Base-by-base conservation (phyloP, 371 early-diverging fungal species). In the Lichtheimia hyalospora region DNA sequence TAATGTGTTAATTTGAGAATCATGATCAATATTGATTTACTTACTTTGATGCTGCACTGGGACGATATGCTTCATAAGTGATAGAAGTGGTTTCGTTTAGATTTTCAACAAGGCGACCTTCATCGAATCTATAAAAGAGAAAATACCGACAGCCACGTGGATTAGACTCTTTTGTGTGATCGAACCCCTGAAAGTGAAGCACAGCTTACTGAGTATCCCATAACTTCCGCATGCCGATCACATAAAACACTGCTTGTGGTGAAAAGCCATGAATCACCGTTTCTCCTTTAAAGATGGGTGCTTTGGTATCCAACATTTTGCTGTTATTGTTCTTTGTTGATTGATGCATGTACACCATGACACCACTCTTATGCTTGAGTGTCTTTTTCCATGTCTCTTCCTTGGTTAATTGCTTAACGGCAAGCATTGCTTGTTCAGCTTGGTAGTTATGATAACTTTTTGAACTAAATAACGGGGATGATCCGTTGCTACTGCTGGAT, bases 191-290 rank as follows among this genome's bases (percentile, higher is more conserved):
- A 46, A 46, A 46, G 21, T 6, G 21, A 46, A 18, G 21, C n/a
- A 46, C 46, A 34, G 5, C 70, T 67, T 66, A 80, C 81, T 74
- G 60, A 40, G 68, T 65, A 69, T 87, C 87, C 85, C 85, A 87
- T 15, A 87, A 61, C 52, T 84, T 85, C 34, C 89, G 69, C 68
- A 84, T 85, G n/a, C 85, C 86, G 56, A 89, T 83, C 13, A 87
- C 82, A 20, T 86, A 81, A 60, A 88, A 87, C 28, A 89, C 81
- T 14, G 87, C 78, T 49, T 87, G 86, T 2, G 89, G 88, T 13
- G 82, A 68, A 52, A 84, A 86, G 0, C 85, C 85, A 54, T 83
- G 81, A 49, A 89, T 82, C 6, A 87, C 68, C 25, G 74, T 71
- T 61, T 86, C 86, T 23, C 88, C 86, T 66, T 83, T 84, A 68